Evolutionary conservation across 495 filamentous ascomycete genomes (phyloP).

Genomic region (Bacidia rubella): DNA sequence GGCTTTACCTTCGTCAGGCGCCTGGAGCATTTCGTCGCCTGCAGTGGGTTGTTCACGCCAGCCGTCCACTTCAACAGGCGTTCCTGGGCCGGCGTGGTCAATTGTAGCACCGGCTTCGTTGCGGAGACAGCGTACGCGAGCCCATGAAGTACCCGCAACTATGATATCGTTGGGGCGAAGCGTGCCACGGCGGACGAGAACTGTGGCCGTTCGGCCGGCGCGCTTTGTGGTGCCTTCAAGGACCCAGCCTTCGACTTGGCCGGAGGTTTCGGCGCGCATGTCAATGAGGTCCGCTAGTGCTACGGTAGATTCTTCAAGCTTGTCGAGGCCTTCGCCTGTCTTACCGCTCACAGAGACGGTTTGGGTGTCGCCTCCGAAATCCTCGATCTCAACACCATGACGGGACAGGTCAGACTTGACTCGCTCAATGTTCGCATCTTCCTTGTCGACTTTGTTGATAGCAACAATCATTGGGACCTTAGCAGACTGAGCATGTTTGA

Average conservation of each 20-base stretch:
- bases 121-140: slow-evolving; percentile 63
- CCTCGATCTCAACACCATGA: slow-evolving; percentile 85
- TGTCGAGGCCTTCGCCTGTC: slow-evolving; percentile 82
- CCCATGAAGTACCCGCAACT: slow-evolving; percentile 77
- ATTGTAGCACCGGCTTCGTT: slow-evolving; percentile 74
- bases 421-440: slow-evolving; percentile 57
- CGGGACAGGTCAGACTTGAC: slow-evolving; percentile 79
- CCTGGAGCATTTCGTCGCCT: slow-evolving; percentile 77
- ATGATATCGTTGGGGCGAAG: slow-evolving; percentile 68
- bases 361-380: slow-evolving; percentile 89
- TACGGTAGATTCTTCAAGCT: slow-evolving; percentile 80
- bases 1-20: slow-evolving; percentile 61
- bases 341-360: slow-evolving; percentile 84
- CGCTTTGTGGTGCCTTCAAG: slow-evolving; percentile 85
- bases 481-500: slow-evolving; percentile 84
- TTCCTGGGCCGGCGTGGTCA: slow-evolving; percentile 66
- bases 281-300: slow-evolving; percentile 80
- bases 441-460: slow-evolving; percentile 95
- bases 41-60: slow-evolving; percentile 89
- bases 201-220: slow-evolving; percentile 75
- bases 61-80: slow-evolving; percentile 81
- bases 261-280: slow-evolving; percentile 63
- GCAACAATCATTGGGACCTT: slow-evolving; percentile 94
- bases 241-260: slow-evolving; percentile 82
- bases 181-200: slow-evolving; percentile 79